Conservation (phyloP, 345 rosid genomes). For the Orychophragmus violaceus region DNA sequence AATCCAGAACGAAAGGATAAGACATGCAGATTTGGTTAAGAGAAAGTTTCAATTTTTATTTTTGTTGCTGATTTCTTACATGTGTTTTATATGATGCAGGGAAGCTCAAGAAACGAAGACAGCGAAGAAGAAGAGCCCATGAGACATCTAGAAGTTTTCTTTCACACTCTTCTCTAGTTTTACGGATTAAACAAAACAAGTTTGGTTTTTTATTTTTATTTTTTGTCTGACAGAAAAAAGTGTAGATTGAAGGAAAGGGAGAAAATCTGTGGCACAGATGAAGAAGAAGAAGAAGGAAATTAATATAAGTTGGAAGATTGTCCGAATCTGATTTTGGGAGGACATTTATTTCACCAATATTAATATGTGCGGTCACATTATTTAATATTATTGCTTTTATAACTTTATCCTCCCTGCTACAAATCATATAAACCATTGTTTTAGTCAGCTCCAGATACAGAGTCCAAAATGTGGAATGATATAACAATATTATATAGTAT, state of each 20-base stretch:
- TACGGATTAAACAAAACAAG: neutral
- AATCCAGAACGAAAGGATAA: slow-evolving; percentile 2
- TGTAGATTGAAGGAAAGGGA: too few species aligned
- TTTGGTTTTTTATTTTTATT: neutral
- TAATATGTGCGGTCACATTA: slow-evolving; percentile 22
- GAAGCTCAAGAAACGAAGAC: slow-evolving; percentile 40
- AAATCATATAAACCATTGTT: too few species aligned
- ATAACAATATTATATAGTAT: neutral
- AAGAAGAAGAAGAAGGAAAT: slow-evolving; percentile 20
- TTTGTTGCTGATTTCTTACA: neutral
- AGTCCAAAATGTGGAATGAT: neutral
- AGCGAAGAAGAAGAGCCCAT: neutral
- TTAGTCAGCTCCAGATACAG: neutral
- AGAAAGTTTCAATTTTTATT: too few species aligned
- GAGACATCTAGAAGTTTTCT: slow-evolving; percentile 21
- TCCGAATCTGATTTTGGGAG: slow-evolving; percentile 27
- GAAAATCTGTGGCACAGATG: slow-evolving; percentile 28
- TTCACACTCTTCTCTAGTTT: slow-evolving; percentile 19
- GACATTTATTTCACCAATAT: too few species aligned
- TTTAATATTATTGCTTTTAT: neutral
- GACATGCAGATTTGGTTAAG: slow-evolving; percentile 16
- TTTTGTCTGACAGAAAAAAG: slow-evolving; percentile 9
- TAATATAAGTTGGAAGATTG: slow-evolving; percentile 25
- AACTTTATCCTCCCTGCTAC: slow-evolving; percentile 8
- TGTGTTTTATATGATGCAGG: slow-evolving; percentile 38